phyloP scores from a whole-genome alignment of 257 asterid genomes.

The Ehretia macrophylla region DNA sequence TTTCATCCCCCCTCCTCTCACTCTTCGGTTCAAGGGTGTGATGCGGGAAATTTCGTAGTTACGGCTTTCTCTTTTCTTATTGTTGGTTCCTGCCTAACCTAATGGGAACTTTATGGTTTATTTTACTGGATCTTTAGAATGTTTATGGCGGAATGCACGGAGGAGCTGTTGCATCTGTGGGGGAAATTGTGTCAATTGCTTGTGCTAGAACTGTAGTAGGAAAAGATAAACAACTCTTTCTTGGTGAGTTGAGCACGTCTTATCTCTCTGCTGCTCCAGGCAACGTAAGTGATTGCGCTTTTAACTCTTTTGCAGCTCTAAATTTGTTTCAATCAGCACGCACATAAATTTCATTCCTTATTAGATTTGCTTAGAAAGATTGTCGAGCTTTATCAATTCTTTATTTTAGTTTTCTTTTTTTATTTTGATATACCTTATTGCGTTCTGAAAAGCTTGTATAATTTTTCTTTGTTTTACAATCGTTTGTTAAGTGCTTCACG shows the following conservation, averaged over 20 bases:
- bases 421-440: no score
- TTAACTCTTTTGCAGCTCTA: background rate
- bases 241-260: slow-evolving; percentile 73
- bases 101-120: slow-evolving; percentile 4
- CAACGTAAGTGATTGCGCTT: slow-evolving; percentile 32
- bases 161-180: slow-evolving; percentile 76
- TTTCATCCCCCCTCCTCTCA: no score
- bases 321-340: no score
- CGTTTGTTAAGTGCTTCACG: no score
- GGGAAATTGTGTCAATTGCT: slow-evolving; percentile 63
- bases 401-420: no score
- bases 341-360: no score
- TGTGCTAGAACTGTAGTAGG: slow-evolving; percentile 86
- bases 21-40: no score
- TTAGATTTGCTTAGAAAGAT: background rate
- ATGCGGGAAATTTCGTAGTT: background rate
- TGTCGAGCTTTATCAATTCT: no score
- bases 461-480: no score
- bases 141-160: slow-evolving; percentile 77
- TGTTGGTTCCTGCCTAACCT: background rate
- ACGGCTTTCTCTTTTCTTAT: background rate
- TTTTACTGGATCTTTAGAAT: slow-evolving; percentile 37
- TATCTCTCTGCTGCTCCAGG: slow-evolving; percentile 72
- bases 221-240: slow-evolving; percentile 63
- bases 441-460: no score